Evolutionary conservation across 805 yeast species (phyloP), one percentile per base, ranked within the genome.

Genomic region (Kodamaea lidongshanica): DNA sequence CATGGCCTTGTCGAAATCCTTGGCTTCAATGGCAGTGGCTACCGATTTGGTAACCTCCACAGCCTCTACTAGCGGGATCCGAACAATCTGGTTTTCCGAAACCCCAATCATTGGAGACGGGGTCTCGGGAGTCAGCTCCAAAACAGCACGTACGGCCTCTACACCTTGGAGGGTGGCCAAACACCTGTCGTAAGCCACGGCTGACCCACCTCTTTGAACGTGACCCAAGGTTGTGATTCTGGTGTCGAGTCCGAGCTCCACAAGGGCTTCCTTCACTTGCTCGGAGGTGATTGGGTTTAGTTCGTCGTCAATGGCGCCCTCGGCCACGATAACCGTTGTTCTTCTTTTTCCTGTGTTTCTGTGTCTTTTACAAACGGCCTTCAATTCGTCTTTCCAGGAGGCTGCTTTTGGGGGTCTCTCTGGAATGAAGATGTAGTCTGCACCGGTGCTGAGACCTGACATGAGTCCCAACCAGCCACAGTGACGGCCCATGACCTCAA

Each of bases 401-500:
- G 61, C 59, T 6, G 72, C 63, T 25, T 67, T 62, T 6, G 87
- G 77, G 5, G 92, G 89, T 44, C 74, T 72, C 55, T 82, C 94
- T 11, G 94, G 94, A 40, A 82, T 80, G 46, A 82, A 74, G 27
- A 82, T 77, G 46, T 72, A 82, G 54, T 82, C 94, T 3, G 94
- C 89, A 40, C 87, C 75, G 10, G 86, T 76, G 9, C 86, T 72
- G 37, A 82, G 67, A 41, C 92, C 94, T 11, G 89, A 77, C 81
- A 80, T 75, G 39, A 82, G 61, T 1, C 83, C 89, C 40, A 82
- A 66, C 94, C 94, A 82, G 40, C 94, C 94, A 64, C 94, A 82
- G 54, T 82, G 87, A 57, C 94, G 70, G 37, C 94, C 94, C 94
- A 82, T 82, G 12, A 82, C 94, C 60, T 82, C 94, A 23, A 82